phyloP scores from a whole-genome alignment of 1,284 basidiomycete genomes.

The Vanrija humicola region DNA sequence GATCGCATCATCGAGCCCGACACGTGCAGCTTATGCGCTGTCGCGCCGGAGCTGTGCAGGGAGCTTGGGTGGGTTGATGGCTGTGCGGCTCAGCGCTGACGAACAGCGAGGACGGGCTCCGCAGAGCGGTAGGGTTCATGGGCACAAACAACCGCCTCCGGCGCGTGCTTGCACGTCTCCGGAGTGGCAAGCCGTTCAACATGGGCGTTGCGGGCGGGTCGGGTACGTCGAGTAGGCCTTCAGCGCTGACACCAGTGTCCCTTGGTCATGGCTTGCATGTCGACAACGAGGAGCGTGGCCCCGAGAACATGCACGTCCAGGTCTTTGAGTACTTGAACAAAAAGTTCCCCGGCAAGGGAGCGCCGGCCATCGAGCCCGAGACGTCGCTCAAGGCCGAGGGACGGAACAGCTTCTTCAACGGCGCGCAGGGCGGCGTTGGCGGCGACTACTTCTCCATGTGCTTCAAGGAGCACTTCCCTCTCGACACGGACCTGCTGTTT shows the following conservation, averaged over 20 bases:
- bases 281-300: conserved; percentile 17
- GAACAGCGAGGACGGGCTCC: no score
- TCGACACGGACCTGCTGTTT: conserved; percentile 32
- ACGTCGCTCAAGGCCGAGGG: neutral
- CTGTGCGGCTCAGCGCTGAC: no score
- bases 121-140: no score
- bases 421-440: conserved; percentile 24
- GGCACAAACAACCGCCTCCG: conserved; percentile 26
- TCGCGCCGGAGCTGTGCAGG: no score
- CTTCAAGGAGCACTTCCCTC: conserved; percentile 25
- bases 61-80: no score
- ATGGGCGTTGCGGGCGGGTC: conserved; percentile 28
- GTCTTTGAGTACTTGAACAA: conserved; percentile 35
- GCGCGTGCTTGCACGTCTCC: conserved; percentile 22
- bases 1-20: no score
- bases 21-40: no score
- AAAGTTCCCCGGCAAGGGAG: conserved; percentile 25
- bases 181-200: conserved; percentile 23
- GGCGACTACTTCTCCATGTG: conserved; percentile 34
- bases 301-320: conserved; percentile 29
- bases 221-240: no score
- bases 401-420: conserved; percentile 27
- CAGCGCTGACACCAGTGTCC: conserved; percentile 19
- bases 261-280: conserved; percentile 22
- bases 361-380: neutral